Conservation (phyloP, 176 grass and related monocot species). For the Avena insularis region DNA sequence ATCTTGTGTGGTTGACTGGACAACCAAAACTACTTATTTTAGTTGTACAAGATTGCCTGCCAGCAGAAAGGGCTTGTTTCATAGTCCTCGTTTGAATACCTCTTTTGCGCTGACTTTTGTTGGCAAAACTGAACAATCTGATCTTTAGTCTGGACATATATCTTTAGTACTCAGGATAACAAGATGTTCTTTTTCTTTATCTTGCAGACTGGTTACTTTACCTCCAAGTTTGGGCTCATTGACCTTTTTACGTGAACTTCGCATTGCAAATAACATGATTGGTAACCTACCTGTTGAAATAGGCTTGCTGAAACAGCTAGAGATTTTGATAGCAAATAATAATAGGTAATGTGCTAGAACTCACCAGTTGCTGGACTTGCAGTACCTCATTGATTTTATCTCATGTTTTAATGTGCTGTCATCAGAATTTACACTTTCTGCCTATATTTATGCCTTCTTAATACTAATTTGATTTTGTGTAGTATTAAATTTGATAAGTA, state of each 20-base stretch:
- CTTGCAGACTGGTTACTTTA: conserved; percentile 77
- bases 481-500: conserved; percentile 4
- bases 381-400: conserved; percentile 31
- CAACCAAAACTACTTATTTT: neutral
- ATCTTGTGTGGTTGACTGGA: conserved; percentile 10
- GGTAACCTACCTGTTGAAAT: conserved; percentile 75
- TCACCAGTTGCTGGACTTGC: conserved; percentile 28
- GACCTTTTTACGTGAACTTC: conserved; percentile 72
- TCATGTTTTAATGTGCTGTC: conserved; percentile 11
- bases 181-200: conserved; percentile 27
- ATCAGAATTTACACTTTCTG: conserved; percentile 8
- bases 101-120: neutral
- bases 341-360: conserved; percentile 69
- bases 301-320: conserved; percentile 73
- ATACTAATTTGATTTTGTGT: conserved; percentile 5
- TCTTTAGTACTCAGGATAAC: conserved; percentile 32
- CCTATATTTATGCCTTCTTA: conserved; percentile 14
- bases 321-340: conserved; percentile 79
- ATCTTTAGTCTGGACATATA: conserved; percentile 1
- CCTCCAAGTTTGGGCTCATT: conserved; percentile 68
- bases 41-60: neutral
- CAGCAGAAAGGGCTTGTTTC: neutral
- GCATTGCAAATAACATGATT: conserved; percentile 77
- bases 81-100: conserved; percentile 2
- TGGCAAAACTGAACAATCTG: neutral